A percentile compares a stretch with the other conserved stretches of the same genome.
These are phyloP conservation scores for Withania somnifera DNA, from an alignment of 305 asterid species.

Conservation along the genomic window DNA sequence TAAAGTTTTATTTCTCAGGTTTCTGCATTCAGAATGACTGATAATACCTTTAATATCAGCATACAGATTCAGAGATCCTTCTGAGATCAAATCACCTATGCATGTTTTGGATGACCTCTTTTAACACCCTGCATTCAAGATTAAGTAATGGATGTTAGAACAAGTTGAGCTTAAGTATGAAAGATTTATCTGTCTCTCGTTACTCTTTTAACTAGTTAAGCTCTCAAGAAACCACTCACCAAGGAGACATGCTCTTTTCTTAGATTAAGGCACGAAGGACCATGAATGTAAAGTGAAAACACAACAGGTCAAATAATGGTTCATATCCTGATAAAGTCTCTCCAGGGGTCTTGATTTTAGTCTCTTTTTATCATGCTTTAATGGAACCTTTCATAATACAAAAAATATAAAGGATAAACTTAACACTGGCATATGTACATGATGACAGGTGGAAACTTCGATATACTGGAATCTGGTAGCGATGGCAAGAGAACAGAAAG, in stretches of 20 bases:
- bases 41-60: conserved; percentile 72
- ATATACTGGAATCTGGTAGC: background rate
- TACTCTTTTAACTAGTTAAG: background rate
- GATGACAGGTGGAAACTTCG: background rate
- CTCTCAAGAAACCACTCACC: background rate
- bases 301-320: background rate
- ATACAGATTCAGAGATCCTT: conserved; percentile 94
- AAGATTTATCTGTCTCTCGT: background rate
- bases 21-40: background rate
- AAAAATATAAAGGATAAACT: background rate
- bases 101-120: conserved; percentile 35
- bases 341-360: conserved; percentile 9
- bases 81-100: conserved; percentile 93
- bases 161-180: background rate
- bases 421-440: background rate
- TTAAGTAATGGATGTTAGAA: background rate
- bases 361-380: background rate
- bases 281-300: conserved; percentile 1
- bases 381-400: background rate
- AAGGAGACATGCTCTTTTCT: background rate
- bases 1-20: background rate
- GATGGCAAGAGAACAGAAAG: background rate
- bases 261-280: background rate
- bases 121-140: conserved; percentile 35
- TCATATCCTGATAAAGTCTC: conserved; percentile 37